Evolutionary conservation across 257 asterid genomes (phyloP).

Genomic region (Mentha longifolia): DNA sequence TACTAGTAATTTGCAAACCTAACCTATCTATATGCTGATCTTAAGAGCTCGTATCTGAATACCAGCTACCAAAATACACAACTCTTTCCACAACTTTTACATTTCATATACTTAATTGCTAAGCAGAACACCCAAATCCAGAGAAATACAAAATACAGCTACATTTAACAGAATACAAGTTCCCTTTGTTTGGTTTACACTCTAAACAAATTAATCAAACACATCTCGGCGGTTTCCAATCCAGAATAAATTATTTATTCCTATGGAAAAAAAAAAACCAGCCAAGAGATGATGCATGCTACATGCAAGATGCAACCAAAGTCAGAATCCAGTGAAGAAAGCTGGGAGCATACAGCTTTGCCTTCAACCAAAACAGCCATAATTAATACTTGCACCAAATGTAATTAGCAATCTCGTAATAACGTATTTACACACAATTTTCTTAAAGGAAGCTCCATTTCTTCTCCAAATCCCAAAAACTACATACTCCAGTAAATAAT

Average conservation of each 20-base stretch:
- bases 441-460: neutral
- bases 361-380: slow-evolving; percentile 17
- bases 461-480: slow-evolving; percentile 14
- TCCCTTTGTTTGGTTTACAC: slow-evolving; percentile 7
- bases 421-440: neutral
- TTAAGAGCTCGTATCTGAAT: slow-evolving; percentile 3
- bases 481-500: neutral
- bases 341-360: neutral
- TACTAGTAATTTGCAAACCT: slow-evolving; percentile 14
- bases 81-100: neutral
- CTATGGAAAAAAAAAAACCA: neutral
- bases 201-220: neutral
- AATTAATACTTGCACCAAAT: neutral
- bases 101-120: neutral
- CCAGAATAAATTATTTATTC: neutral
- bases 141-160: neutral
- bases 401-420: slow-evolving; percentile 13
- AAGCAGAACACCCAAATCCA: neutral
- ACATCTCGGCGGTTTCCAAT: neutral
- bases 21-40: slow-evolving; percentile 10
- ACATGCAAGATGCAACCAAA: slow-evolving; percentile 4
- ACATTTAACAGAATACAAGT: neutral
- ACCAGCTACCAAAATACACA: slow-evolving; percentile 20
- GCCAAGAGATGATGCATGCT: neutral
- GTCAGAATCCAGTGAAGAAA: neutral